Percentiles rank a stretch among this genome's conserved stretches.
phyloP scores from a whole-genome alignment of 2,329 filamentous ascomycete species.

The Cercospora sesami region DNA sequence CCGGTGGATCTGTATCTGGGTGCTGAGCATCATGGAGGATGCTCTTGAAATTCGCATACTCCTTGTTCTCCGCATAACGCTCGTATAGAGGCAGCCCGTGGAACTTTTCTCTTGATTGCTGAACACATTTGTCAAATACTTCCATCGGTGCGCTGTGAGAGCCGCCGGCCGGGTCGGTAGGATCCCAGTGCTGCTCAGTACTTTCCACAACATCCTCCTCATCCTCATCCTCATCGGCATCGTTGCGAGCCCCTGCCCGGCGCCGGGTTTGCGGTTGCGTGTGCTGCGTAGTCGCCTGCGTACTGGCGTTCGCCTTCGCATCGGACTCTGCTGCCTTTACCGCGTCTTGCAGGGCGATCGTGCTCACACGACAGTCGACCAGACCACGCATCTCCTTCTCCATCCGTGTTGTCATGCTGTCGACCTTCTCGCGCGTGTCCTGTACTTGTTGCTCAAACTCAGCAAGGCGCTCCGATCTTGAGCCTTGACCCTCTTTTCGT shows the following conservation, averaged over 20 bases:
- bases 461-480: conserved; percentile 39
- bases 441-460: conserved; percentile 45
- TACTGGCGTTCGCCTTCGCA: conserved; percentile 39
- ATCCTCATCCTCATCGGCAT: conserved; percentile 15
- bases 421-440: conserved; percentile 48
- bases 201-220: conserved; percentile 38
- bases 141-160: conserved; percentile 41
- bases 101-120: conserved; percentile 48
- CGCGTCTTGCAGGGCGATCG: conserved; percentile 47
- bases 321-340: conserved; percentile 47
- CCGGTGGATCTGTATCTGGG: conserved; percentile 54
- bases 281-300: conserved; percentile 41
- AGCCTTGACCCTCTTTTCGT: conserved; percentile 32
- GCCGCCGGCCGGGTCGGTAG: conserved; percentile 43
- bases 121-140: conserved; percentile 41
- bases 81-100: conserved; percentile 40
- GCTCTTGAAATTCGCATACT: conserved; percentile 62
- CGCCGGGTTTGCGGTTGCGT: conserved; percentile 31
- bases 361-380: conserved; percentile 57
- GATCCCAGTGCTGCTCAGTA: conserved; percentile 42
- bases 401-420: conserved; percentile 54
- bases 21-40: conserved; percentile 62
- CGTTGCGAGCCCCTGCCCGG: conserved; percentile 27
- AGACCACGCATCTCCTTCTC: conserved; percentile 59
- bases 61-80: conserved; percentile 60